Evolutionary conservation across 768 basidiomycete species (phyloP), one percentile per base, ranked within the genome.

Genomic region (Suillus decipiens): DNA sequence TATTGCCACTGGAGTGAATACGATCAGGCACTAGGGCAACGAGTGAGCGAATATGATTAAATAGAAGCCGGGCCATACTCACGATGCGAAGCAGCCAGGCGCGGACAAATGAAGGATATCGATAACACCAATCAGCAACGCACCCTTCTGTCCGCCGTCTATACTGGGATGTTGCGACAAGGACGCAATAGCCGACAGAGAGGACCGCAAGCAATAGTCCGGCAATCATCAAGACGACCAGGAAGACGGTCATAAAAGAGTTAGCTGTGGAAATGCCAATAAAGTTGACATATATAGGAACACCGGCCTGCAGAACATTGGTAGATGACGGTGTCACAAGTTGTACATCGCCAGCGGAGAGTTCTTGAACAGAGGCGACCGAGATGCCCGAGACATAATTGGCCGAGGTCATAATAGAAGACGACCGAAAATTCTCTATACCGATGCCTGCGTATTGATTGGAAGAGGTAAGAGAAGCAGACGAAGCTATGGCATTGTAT

Each of bases 211-310:
- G 50, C 17, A 84, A 76, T 65, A 93, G 83, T 17, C 85, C 89
- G 62, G 89, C 75, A 41, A 92, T 71, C 60, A 93, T 86, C 68
- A 98, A 82, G 11, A 81, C 79, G 54, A 84, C 79, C 50, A 96
- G 77, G 75, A 97, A 96, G n/a, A 88, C 78, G 5, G 93, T 95
- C 84, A 92, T 90, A 77, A 93, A 97, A 8, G 90, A 90, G 76
- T 97, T 96, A 61, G 89, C 90, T 0, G 89, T 89, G 11, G 90
- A 87, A 63, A 98, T 90, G 60, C 87, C 85, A 31, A 92, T 75
- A 15, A 85, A 84, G 70, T 90, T 94, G 65, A 86, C 87, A 68
- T 89, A 96, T 37, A 92, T 89, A 5, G 94, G 93, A 28, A 96
- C 76, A 24, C 94, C 95, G 22, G 90, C 89, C 66, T 89, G 79